Percentiles rank a stretch among this genome's conserved stretches.
These are phyloP conservation scores for Xylaria sp. DNA, from an alignment of 2,329 filamentous ascomycete species.

Conservation along the genomic window DNA sequence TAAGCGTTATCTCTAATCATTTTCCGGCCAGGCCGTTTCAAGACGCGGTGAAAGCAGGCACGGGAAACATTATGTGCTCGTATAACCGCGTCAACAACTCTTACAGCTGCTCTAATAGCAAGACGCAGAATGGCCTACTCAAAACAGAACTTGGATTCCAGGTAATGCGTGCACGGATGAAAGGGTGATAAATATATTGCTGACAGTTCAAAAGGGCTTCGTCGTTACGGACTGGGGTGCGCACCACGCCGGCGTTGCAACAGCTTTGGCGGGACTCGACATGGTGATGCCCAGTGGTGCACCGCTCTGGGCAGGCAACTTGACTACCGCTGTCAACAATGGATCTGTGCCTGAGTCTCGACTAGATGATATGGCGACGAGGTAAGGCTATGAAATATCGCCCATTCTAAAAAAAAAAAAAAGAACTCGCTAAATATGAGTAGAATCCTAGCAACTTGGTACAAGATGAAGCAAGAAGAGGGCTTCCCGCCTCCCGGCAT, in stretches of 20 bases:
- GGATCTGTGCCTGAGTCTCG: conserved; percentile 67
- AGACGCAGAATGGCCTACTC: conserved; percentile 73
- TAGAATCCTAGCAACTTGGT: conserved; percentile 65
- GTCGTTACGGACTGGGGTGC: conserved; percentile 76
- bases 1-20: not conserved
- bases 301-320: conserved; percentile 62
- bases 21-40: conserved; percentile 68
- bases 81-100: conserved; percentile 79
- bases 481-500: conserved; percentile 58
- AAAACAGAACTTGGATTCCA: conserved; percentile 71
- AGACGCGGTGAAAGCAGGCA: conserved; percentile 72
- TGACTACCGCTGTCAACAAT: conserved; percentile 68
- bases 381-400: conserved; percentile 37
- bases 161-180: conserved; percentile 44
- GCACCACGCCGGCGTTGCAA: conserved; percentile 71
- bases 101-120: conserved; percentile 76
- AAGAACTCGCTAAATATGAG: conserved; percentile 27
- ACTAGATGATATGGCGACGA: conserved; percentile 70
- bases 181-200: conserved; percentile 48
- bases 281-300: conserved; percentile 72
- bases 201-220: conserved; percentile 63
- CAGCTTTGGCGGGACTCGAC: conserved; percentile 74
- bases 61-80: conserved; percentile 68
- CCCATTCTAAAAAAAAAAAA: not conserved
- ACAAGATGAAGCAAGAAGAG: conserved; percentile 63